Percentiles rank a stretch among this genome's conserved stretches.
phyloP scores from a whole-genome alignment of 345 rosid genomes.

The Eucalyptus erythrocorys region DNA sequence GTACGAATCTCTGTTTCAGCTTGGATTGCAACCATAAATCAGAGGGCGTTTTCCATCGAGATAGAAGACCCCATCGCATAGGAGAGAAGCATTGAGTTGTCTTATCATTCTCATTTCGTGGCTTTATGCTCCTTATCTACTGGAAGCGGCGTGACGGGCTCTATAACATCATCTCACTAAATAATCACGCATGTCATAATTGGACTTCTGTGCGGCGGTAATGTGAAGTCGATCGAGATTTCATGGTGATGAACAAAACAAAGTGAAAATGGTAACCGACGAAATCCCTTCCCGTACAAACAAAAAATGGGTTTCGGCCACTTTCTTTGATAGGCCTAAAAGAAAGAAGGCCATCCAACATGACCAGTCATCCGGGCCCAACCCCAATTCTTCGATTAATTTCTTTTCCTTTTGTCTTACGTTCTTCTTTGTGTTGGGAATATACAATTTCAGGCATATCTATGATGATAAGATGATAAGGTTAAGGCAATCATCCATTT shows the following conservation, averaged over 20 bases:
- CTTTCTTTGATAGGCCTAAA: background rate
- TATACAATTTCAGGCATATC: background rate
- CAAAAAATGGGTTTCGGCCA: background rate
- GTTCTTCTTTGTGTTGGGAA: background rate
- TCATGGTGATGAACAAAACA: background rate
- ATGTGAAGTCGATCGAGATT: background rate
- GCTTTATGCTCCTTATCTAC: background rate
- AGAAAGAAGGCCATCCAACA: background rate
- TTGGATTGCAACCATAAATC: background rate
- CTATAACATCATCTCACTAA: background rate
- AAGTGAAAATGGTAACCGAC: background rate
- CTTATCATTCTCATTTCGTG: background rate
- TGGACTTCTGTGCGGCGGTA: background rate
- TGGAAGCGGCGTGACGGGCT: background rate
- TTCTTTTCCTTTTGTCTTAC: background rate
- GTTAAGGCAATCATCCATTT: background rate
- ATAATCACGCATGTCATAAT: background rate
- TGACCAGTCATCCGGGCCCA: background rate
- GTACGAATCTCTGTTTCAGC: background rate
- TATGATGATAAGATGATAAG: background rate
- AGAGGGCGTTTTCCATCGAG: background rate
- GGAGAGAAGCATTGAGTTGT: background rate
- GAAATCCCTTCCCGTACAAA: background rate
- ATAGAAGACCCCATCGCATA: background rate
- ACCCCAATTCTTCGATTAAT: background rate